These are phyloP conservation scores for Beta corolliflora DNA, from an alignment of 179 eudicot genomes.

Conservation along the genomic window DNA sequence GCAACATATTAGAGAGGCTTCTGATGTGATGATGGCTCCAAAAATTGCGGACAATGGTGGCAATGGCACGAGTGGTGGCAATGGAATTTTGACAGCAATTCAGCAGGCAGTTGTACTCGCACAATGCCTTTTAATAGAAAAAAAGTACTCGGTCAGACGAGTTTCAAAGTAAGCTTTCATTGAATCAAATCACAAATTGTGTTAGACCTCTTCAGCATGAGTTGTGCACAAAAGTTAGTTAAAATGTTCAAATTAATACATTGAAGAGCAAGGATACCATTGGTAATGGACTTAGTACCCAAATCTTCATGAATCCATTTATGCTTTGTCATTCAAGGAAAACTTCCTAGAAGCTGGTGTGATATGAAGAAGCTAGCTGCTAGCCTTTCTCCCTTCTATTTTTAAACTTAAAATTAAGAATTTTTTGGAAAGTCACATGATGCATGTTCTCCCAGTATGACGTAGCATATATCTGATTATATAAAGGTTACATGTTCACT, in stretches of 20 bases:
- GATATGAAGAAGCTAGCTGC: neutral
- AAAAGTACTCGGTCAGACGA: constrained; percentile 78
- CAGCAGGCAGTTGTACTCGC: constrained; percentile 86
- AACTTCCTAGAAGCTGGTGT: neutral
- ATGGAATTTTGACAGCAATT: constrained; percentile 45
- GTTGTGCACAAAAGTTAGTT: neutral
- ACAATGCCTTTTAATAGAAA: constrained; percentile 69
- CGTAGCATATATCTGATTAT: neutral
- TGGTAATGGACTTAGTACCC: neutral
- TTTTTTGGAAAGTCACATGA: neutral
- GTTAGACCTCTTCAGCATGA: neutral
- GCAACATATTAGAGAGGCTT: constrained; percentile 47
- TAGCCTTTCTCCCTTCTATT: neutral
- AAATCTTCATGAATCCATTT: neutral
- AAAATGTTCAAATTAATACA: neutral
- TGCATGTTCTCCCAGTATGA: neutral
- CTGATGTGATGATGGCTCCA: constrained; percentile 81
- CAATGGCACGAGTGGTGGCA: constrained; percentile 27
- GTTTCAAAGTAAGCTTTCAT: constrained; percentile 62
- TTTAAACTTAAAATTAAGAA: neutral
- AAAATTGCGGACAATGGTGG: constrained; percentile 47
- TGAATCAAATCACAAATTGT: neutral
- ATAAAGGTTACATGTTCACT: neutral
- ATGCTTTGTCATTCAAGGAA: neutral
- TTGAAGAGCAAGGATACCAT: too few relatives aligned